phyloP scores from a whole-genome alignment of 139 green algal species.

The Deuterostichococcus epilithicus region DNA sequence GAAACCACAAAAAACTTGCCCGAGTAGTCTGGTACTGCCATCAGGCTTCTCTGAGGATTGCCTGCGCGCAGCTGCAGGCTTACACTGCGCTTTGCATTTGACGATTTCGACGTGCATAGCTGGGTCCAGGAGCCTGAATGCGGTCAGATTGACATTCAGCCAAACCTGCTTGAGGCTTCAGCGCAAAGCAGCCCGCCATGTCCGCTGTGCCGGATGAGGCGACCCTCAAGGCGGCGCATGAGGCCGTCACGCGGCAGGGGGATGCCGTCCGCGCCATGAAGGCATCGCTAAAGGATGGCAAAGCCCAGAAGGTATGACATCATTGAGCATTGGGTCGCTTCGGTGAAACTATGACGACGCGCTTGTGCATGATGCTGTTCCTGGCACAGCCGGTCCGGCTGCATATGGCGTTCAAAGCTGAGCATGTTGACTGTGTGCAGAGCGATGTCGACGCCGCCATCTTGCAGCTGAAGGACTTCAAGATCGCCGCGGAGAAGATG shows the following conservation, averaged over 20 bases:
- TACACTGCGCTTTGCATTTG: too few species aligned
- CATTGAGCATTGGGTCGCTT: too few species aligned
- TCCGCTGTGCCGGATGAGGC: constrained; percentile 10
- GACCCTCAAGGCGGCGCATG: constrained; percentile 52
- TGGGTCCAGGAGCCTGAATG: too few species aligned
- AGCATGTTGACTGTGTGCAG: constrained; percentile 27
- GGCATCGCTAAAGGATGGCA: constrained; percentile 73
- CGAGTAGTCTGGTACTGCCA: not conserved
- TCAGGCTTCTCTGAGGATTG: too few species aligned
- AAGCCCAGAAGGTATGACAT: constrained; percentile 63
- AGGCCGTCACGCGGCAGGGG: constrained; percentile 72
- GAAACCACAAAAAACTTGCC: not conserved
- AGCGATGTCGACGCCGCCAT: constrained; percentile 80
- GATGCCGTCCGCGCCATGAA: constrained; percentile 90
- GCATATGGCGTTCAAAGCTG: not conserved
- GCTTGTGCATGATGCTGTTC: too few species aligned
- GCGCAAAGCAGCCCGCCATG: not conserved
- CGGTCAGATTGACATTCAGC: too few species aligned
- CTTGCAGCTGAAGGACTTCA: constrained; percentile 80
- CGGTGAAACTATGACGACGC: too few species aligned
- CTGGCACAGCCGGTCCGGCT: too few species aligned
- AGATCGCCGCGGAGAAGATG: constrained; percentile 66
- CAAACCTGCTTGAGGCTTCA: too few species aligned
- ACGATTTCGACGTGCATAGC: too few species aligned
- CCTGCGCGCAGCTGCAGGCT: too few species aligned